These are phyloP conservation scores for Calonectria fujianensis DNA, from an alignment of 2,329 filamentous ascomycete genomes.

Conservation along the genomic window DNA sequence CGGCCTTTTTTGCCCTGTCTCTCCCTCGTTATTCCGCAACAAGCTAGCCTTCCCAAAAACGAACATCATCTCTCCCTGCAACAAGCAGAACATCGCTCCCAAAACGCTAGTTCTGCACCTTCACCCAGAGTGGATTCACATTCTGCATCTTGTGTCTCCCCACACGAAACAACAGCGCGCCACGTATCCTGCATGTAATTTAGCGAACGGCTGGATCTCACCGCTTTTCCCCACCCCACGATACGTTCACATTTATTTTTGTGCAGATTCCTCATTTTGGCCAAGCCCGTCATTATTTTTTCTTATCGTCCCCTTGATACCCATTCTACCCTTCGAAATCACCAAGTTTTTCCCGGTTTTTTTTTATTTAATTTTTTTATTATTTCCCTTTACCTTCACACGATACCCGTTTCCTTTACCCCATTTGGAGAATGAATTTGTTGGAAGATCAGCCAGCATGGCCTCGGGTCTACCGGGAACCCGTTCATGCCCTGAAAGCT, in stretches of 20 bases:
- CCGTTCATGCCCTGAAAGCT: constrained; percentile 7
- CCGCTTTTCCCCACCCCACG: constrained; percentile 25
- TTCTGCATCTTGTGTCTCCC: constrained; percentile 7
- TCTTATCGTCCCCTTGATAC: constrained; percentile 13
- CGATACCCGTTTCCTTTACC: neutral
- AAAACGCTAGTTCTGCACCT: constrained; percentile 22
- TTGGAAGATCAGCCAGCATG: constrained; percentile 18
- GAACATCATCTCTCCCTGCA: neutral
- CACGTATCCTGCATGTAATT: constrained; percentile 29
- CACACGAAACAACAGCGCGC: constrained; percentile 21
- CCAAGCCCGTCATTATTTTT: constrained; percentile 12
- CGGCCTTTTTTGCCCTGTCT: neutral
- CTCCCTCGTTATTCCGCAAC: constrained; percentile 9
- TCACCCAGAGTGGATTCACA: neutral
- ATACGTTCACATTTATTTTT: constrained; percentile 26
- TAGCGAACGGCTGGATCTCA: constrained; percentile 14
- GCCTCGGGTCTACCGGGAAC: constrained; percentile 8
- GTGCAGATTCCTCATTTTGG: constrained; percentile 2
- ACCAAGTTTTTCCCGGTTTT: neutral
- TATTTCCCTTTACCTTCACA: neutral
- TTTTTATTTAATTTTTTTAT: neutral
- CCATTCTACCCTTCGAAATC: neutral
- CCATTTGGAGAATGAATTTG: constrained; percentile 9
- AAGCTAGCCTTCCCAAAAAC: constrained; percentile 7
- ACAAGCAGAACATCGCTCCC: constrained; percentile 14